These are phyloP conservation scores for Phytophthora hibernalis DNA, from an alignment of 352 stramenopile species.

Conservation along the genomic window DNA sequence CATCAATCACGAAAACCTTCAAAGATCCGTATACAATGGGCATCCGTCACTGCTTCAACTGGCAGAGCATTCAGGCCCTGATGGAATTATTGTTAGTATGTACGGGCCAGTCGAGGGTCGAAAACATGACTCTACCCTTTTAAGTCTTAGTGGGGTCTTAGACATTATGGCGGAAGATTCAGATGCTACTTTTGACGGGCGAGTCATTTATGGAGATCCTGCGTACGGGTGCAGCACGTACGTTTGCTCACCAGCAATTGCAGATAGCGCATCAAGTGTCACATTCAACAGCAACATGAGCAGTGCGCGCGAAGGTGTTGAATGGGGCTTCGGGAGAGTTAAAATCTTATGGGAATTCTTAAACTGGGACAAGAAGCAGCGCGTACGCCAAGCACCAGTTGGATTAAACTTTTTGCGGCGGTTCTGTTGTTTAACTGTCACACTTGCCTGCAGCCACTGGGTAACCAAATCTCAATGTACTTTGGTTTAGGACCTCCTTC, in stretches of 20 bases:
- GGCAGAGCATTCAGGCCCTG: not conserved
- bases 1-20: not conserved
- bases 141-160: not conserved
- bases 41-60: slow-evolving; percentile 10
- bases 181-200: not conserved
- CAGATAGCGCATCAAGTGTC: not conserved
- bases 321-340: not conserved
- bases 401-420: not conserved
- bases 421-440: not conserved
- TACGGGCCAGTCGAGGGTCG: not conserved
- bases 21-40: not conserved
- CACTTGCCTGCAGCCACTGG: not conserved
- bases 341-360: not conserved
- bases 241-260: not conserved
- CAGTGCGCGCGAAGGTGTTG: not conserved
- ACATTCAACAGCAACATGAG: not conserved
- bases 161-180: not conserved
- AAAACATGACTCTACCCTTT: not conserved
- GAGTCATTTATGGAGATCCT: not conserved
- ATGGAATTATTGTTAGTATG: slow-evolving; percentile 2
- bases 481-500: not conserved
- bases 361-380: slow-evolving; percentile 1
- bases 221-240: not conserved
- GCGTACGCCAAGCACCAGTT: not conserved
- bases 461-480: slow-evolving; percentile 4